Evolutionary conservation across 108 stramenopile species (phyloP).

Genomic region (Nannochloropsis gaditana): DNA sequence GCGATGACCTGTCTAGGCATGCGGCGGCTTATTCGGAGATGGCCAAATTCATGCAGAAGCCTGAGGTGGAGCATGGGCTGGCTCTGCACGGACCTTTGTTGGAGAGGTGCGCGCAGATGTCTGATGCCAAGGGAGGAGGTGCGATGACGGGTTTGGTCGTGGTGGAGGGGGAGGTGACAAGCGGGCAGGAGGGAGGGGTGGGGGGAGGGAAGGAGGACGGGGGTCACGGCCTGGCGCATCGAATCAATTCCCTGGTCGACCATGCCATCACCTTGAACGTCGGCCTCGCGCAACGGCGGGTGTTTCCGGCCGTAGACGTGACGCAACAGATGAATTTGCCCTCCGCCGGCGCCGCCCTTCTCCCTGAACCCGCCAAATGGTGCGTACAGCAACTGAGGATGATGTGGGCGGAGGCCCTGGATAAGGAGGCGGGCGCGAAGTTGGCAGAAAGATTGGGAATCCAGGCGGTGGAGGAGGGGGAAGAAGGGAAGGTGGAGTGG

Average conservation of each 20-base stretch:
- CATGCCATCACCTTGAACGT: not conserved
- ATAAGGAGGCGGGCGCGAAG: not conserved
- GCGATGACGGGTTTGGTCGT: not conserved
- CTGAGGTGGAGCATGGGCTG: not conserved
- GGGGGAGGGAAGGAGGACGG: not conserved
- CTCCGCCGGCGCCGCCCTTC: not conserved
- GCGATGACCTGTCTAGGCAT: constrained; percentile 98
- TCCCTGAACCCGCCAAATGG: not conserved
- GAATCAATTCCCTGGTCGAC: not conserved
- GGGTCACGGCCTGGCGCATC: not conserved
- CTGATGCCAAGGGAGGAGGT: not conserved
- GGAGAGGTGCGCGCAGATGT: not conserved
- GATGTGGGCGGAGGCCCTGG: constrained; percentile 15
- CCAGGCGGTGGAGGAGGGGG: constrained; percentile 3
- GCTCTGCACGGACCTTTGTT: not conserved
- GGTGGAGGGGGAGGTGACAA: constrained; percentile 19
- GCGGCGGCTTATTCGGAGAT: constrained; percentile 99
- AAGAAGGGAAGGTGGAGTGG: constrained; percentile 19
- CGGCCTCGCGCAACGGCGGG: not conserved
- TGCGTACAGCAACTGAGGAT: constrained; percentile 20
- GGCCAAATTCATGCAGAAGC: constrained; percentile 37
- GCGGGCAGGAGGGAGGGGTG: not conserved
- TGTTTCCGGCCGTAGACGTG: constrained; percentile 1
- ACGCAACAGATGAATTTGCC: not conserved
- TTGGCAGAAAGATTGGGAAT: not conserved